Evolutionary conservation across 805 yeast species (phyloP).

Genomic region (Yarrowia sp.): DNA sequence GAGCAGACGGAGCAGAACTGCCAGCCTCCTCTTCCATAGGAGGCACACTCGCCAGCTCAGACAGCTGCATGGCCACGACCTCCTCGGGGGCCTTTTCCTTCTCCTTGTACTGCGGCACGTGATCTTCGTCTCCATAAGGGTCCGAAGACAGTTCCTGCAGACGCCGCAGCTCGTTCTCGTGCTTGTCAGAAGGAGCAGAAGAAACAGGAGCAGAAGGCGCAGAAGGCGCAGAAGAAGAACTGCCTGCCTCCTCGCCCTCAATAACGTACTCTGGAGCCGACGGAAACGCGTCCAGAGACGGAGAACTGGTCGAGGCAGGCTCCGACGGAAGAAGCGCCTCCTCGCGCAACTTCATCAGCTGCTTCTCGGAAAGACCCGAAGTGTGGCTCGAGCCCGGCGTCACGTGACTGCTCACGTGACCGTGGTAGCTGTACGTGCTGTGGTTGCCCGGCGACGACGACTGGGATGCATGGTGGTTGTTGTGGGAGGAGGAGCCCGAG

Average conservation of each 20-base stretch:
- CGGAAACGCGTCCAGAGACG: conserved; percentile 9
- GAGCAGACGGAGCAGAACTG: neutral
- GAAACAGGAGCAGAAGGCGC: neutral
- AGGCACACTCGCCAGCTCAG: neutral
- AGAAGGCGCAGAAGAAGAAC: neutral
- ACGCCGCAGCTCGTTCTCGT: neutral
- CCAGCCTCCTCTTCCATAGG: neutral
- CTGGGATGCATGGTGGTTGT: neutral
- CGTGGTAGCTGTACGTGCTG: neutral
- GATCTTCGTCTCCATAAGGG: conserved; percentile 3
- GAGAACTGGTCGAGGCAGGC: conserved; percentile 36
- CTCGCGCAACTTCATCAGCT: conserved; percentile 52
- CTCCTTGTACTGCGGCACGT: conserved; percentile 20
- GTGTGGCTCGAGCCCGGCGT: neutral
- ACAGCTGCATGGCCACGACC: neutral
- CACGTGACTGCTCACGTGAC: neutral
- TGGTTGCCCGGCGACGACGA: neutral
- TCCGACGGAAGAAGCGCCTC: conserved; percentile 63
- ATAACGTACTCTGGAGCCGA: conserved; percentile 13
- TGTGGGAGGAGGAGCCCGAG: neutral
- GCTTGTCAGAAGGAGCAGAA: neutral
- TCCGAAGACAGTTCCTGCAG: conserved; percentile 3
- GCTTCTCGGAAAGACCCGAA: conserved; percentile 48
- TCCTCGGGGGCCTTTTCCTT: conserved; percentile 17
- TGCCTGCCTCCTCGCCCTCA: neutral